Evolutionary conservation across 768 basidiomycete species (phyloP), one percentile per base, ranked within the genome.

Genomic region (Pisolithus albus): DNA sequence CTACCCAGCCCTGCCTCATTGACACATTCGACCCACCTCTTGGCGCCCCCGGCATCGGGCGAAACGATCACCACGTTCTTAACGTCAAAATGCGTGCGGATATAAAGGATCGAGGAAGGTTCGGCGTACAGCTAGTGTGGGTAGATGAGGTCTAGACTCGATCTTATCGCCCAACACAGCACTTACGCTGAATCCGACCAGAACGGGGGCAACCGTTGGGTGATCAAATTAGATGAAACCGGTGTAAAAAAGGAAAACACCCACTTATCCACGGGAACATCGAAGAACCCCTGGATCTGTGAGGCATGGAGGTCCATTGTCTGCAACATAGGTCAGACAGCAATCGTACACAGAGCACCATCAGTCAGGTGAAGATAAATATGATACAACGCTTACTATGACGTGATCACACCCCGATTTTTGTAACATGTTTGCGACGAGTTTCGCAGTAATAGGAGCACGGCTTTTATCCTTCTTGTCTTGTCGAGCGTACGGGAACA

Each of bases 391-490:
- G 78, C 89, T 70, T 66, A 94, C 92, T 54, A 98, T 95, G 64
- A 98, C 86, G 75, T 98, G 96, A 74, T 97, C 94, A 66, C 92
- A 88, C 47, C 96, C 84, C 57, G 92, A 80, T 70, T 81, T 88
- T 68, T 86, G 90, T 54, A 98, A 79, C 85, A 99, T 93, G 73
- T 98, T 98, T 49, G 96, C 95, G 23, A 99, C 92, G 24, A 99
- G 83, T 73, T 97, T 99, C 45, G 95, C 95, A 5, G 94, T 93
- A 62, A 98, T 97, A 47, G 95, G 95, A 7, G 94, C 95, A 56
- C 95, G 79, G 61, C 92, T 95, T 75, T 98, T 97, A 79, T 99
- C 95, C 71, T 98, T 99, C 70, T 97, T 97, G 75, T 99, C 96
- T 70, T 98, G 96, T 52, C 96, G 77, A 8, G 96, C 84, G 69